Base-by-base conservation (phyloP, 2,329 filamentous ascomycete genomes). In the Colletotrichum sp. region DNA sequence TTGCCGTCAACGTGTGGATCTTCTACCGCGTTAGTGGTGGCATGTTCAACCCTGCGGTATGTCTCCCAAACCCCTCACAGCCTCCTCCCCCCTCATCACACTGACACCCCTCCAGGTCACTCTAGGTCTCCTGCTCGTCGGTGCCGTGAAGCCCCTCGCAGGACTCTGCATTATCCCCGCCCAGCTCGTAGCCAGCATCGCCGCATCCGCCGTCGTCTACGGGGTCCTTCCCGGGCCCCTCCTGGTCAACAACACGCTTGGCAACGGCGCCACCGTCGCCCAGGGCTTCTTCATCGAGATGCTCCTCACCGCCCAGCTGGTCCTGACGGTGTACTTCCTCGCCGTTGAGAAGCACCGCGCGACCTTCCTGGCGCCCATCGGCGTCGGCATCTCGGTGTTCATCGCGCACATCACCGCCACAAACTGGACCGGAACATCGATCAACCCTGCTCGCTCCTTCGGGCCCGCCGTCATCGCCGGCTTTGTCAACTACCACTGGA, bases 271-370 rank as follows among this genome's bases (percentile, higher is more conserved):
- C 6, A 89, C 84, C 74, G 84, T 88, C 26, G 85, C 85, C 0
- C 92, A 91, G 75, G 93, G 92, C 6, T 84, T 94, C 52, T 93
- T 94, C 81, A 89, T 94, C 65, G 93, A 94, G 83, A 89, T 92
- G 86, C 92, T 94, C 78, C 86, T 93, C 52, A 94, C 92, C 0
- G 86, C 91, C 0, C 88, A 93, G 80, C 86, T 94, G n/a, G 89
- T 93, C 13, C 85, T 94, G 71, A 89, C 92, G 3, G 90, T 94
- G 44, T 90, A 92, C 83, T 93, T 95, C 89, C 88, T 95, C 66
- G 93, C 93, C 0, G 91, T 92, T 4, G 93, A 95, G 82, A 95
- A 95, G 85, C 93, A 95, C 82, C 92, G 92, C 66, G 91, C 91
- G 4, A 95, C 93, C 0, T 94, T 89, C 81, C 84, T 95, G 2